Conservation (phyloP, 495 filamentous ascomycete species). For the Podospora pseudocomata region DNA sequence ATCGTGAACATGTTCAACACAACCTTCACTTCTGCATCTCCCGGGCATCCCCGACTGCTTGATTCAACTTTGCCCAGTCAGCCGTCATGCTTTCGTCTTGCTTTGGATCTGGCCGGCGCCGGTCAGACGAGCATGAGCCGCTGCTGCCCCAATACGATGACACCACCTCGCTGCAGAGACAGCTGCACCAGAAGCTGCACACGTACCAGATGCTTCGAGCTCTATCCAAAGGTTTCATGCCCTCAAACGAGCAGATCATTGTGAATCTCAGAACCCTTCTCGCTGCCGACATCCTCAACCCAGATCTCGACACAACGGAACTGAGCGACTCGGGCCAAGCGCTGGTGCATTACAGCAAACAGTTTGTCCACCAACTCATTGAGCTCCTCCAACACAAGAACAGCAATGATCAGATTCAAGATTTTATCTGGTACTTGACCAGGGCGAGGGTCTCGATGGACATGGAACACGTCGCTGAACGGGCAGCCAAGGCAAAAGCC, state of each 20-base stretch:
- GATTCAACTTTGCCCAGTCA: neutral
- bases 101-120: conserved; percentile 25
- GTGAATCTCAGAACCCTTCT: conserved; percentile 78
- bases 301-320: conserved; percentile 66
- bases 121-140: conserved; percentile 51
- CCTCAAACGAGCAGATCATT: conserved; percentile 79
- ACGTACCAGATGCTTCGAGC: conserved; percentile 88
- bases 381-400: conserved; percentile 79
- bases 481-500: conserved; percentile 60
- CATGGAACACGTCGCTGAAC: conserved; percentile 57
- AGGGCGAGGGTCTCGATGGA: conserved; percentile 70
- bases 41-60: neutral
- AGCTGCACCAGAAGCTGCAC: conserved; percentile 81
- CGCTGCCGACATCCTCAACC: conserved; percentile 72
- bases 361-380: conserved; percentile 71
- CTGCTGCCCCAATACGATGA: conserved; percentile 81
- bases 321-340: conserved; percentile 73
- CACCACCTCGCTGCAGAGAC: conserved; percentile 72
- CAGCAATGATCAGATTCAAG: conserved; percentile 77
- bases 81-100: conserved; percentile 29
- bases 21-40: neutral
- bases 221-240: conserved; percentile 82
- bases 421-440: conserved; percentile 82
- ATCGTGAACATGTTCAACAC: neutral
- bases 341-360: conserved; percentile 66